Percentiles rank a stretch among this genome's conserved stretches.
phyloP scores from a whole-genome alignment of 2,329 filamentous ascomycete species.

The Paecilomyces sp. region DNA sequence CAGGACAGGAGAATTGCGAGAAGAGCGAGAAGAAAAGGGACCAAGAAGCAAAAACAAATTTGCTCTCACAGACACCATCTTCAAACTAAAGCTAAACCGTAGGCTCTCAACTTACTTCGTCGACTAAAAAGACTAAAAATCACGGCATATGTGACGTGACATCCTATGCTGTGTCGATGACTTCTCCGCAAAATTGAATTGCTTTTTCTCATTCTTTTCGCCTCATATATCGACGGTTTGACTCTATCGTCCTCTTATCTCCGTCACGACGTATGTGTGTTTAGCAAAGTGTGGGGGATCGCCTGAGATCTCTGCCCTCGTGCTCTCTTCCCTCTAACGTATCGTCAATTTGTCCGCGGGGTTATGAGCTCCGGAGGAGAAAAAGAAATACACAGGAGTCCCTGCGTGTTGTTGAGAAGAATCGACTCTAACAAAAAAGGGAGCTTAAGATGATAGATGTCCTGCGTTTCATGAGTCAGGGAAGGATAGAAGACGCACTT shows the following conservation, averaged over 20 bases:
- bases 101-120: not conserved
- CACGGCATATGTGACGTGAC: not conserved
- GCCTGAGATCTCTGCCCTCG: not conserved
- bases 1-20: not conserved
- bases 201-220: not conserved
- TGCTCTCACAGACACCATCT: not conserved
- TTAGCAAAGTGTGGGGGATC: not conserved
- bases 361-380: too few relatives aligned
- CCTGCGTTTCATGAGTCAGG: too few relatives aligned
- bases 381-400: too few relatives aligned
- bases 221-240: not conserved
- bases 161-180: not conserved
- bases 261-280: not conserved
- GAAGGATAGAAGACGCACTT: not conserved
- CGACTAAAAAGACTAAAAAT: not conserved
- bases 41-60: not conserved
- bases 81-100: not conserved
- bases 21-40: too few relatives aligned
- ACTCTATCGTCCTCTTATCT: not conserved
- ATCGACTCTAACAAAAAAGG: too few relatives aligned
- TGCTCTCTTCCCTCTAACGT: not conserved
- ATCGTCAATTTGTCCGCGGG: not conserved
- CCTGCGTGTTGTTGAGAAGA: too few relatives aligned
- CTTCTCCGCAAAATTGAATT: not conserved
- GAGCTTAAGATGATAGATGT: too few relatives aligned